Percentiles rank a stretch among this genome's conserved stretches.
Evolutionary conservation across 306 rosid species (phyloP).

Genomic region (Cucumis hystrix): DNA sequence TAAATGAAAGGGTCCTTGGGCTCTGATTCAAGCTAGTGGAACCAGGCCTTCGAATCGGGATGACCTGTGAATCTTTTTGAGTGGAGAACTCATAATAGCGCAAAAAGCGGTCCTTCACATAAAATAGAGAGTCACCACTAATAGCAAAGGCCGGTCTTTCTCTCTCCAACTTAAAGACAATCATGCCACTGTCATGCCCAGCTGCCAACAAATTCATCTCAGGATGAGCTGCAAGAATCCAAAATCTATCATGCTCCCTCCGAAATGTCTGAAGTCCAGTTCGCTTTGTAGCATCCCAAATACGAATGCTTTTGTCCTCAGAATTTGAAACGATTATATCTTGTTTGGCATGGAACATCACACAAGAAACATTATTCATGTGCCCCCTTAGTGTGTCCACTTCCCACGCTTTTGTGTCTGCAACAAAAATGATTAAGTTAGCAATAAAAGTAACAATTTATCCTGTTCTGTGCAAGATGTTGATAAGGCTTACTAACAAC

Average conservation of each 20-base stretch:
- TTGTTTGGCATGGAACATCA: conserved; percentile 89
- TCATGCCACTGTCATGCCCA: conserved; percentile 96
- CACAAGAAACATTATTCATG: conserved; percentile 94
- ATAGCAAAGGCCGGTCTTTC: conserved; percentile 82
- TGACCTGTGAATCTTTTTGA: conserved; percentile 65
- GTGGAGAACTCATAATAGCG: conserved; percentile 66
- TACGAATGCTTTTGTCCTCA: conserved; percentile 90
- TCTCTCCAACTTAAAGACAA: conserved; percentile 87
- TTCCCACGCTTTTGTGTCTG: conserved; percentile 98
- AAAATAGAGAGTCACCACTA: conserved; percentile 73
- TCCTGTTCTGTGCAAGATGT: background rate
- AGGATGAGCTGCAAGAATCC: conserved; percentile 94
- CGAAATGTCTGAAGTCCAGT: conserved; percentile 96
- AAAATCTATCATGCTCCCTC: conserved; percentile 87
- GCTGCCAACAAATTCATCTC: conserved; percentile 97
- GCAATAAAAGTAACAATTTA: background rate
- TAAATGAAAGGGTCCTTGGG: conserved; percentile 79
- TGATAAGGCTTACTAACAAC: background rate
- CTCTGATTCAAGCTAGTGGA: conserved; percentile 64
- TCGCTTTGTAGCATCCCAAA: conserved; percentile 90
- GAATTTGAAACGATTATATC: conserved; percentile 91
- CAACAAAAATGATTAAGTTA: conserved; percentile 1
- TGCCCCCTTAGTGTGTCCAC: conserved; percentile 96
- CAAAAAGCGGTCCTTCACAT: conserved; percentile 72
- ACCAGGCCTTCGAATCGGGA: conserved; percentile 78